Percentiles rank a stretch among this genome's conserved stretches.
These are phyloP conservation scores for Trebouxia sp. DNA, from an alignment of 139 green algal species.

Conservation along the genomic window DNA sequence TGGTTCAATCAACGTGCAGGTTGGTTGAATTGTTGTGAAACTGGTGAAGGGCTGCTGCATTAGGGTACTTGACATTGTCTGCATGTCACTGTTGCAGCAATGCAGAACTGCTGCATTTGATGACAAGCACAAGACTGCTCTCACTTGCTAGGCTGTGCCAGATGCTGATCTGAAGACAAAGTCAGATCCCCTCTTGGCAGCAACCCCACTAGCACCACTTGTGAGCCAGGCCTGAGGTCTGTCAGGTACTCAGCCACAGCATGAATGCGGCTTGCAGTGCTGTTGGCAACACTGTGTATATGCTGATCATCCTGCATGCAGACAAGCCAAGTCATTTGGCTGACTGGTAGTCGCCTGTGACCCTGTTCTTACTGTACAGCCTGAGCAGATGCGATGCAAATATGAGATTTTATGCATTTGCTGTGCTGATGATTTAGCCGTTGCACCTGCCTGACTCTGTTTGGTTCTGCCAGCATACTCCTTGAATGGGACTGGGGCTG, in stretches of 20 bases:
- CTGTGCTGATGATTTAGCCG: too few relatives aligned
- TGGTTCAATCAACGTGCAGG: too few relatives aligned
- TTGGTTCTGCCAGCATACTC: too few relatives aligned
- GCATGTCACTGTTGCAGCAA: too few relatives aligned
- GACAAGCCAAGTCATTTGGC: not conserved
- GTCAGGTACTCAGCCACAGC: constrained; percentile 20
- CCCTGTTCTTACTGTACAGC: not conserved
- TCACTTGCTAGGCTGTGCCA: constrained; percentile 26
- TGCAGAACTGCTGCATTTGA: not conserved
- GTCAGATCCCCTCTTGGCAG: constrained; percentile 26
- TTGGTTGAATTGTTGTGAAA: too few relatives aligned
- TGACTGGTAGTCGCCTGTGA: too few relatives aligned
- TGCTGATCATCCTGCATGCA: constrained; percentile 7
- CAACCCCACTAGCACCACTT: constrained; percentile 20
- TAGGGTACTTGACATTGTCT: too few relatives aligned
- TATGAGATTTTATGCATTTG: too few relatives aligned
- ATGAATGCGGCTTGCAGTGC: not conserved
- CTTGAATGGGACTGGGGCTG: too few relatives aligned
- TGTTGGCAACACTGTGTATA: constrained; percentile 3
- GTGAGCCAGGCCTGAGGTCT: not conserved
- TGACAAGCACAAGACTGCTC: not conserved
- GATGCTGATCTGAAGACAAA: not conserved
- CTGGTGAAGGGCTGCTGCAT: too few relatives aligned
- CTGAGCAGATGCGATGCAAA: too few relatives aligned
- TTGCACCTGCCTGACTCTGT: too few relatives aligned